Base-by-base conservation (phyloP, 371 early-diverging fungal species). In the Entomophthora muscae region DNA sequence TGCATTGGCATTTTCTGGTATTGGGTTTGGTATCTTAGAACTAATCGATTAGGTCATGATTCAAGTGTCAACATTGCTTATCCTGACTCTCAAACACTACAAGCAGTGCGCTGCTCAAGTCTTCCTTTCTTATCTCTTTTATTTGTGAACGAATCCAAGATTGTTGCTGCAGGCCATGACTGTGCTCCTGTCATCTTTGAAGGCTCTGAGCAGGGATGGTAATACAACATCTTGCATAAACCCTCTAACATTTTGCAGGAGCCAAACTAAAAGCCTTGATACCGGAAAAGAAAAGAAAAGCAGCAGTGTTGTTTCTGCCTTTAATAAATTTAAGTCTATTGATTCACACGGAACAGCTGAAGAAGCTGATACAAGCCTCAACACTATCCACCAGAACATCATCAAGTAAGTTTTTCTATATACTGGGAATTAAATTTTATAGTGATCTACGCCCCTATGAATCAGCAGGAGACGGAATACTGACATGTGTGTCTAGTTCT, bases 161-260 rank as follows among this genome's bases (percentile, higher is more conserved):
- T 95, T 62, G 80, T 95, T 3, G 94, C 88, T 23, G 90, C 84
- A 24, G 98, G 98, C 17, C 91, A 90, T 69, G 95, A 96, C 70
- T 95, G 93, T 75, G 83, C 83, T 13, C 98, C 98, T 0, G 79
- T 84, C 66, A 71, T 93, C 54, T 85, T 79, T 68, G 80, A 82
- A 64, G 78, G 76, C 33, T 70, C 79, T 66, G 78, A 75, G n/a
- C 70, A 72, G 63, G 74, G 81, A 56, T 90, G 91, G 90, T 84
- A 72, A n/a, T 56, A 52, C 42, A 51, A 53, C 32, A 2, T 57
- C 61, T 52, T 65, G 3, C 53, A 23, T 29, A 62, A 28, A 42
- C 28, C 29, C 10, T n/a, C n/a, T 58, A 58, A 21, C 23, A 52
- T 30, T 53, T 5, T 42, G 24, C 63, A 83, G 88, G 86, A 74